These are phyloP conservation scores for Tetracladium setigerum DNA, from an alignment of 495 filamentous ascomycete genomes.

Conservation along the genomic window DNA sequence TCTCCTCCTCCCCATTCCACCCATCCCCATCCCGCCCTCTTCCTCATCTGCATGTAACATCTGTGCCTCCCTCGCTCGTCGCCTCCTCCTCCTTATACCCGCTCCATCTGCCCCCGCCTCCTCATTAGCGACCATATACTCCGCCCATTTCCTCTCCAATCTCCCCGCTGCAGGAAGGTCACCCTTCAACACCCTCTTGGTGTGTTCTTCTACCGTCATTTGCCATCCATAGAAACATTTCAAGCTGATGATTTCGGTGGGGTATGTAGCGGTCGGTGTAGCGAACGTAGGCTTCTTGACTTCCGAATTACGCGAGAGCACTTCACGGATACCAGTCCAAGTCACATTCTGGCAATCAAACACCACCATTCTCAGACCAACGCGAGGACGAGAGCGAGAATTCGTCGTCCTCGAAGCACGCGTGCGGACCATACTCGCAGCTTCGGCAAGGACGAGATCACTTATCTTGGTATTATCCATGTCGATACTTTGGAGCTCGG, in stretches of 20 bases:
- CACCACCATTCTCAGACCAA: slow-evolving; percentile 70
- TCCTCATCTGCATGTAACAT: slow-evolving; percentile 71
- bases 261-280: slow-evolving; percentile 34
- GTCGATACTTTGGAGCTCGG: slow-evolving; percentile 58
- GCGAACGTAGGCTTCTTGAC: slow-evolving; percentile 31
- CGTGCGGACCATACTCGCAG: slow-evolving; percentile 62
- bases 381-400: slow-evolving; percentile 32
- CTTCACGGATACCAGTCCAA: slow-evolving; percentile 85
- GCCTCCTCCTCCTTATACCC: slow-evolving; percentile 55
- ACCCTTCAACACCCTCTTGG: slow-evolving; percentile 68
- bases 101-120: slow-evolving; percentile 63
- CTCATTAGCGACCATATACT: slow-evolving; percentile 87
- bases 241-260: slow-evolving; percentile 69
- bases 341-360: slow-evolving; percentile 89
- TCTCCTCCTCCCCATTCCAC: slow-evolving; percentile 28
- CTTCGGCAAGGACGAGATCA: slow-evolving; percentile 82
- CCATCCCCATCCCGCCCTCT: slow-evolving; percentile 43
- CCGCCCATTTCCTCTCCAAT: slow-evolving; percentile 85
- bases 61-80: slow-evolving; percentile 71
- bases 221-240: slow-evolving; percentile 97
- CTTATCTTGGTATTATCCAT: slow-evolving; percentile 94
- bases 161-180: slow-evolving; percentile 61
- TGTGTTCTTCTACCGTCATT: slow-evolving; percentile 88
- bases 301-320: slow-evolving; percentile 77
- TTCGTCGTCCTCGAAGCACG: slow-evolving; percentile 46